phyloP scores from a whole-genome alignment of 805 yeast species.

The Hyphopichia homilentoma region DNA sequence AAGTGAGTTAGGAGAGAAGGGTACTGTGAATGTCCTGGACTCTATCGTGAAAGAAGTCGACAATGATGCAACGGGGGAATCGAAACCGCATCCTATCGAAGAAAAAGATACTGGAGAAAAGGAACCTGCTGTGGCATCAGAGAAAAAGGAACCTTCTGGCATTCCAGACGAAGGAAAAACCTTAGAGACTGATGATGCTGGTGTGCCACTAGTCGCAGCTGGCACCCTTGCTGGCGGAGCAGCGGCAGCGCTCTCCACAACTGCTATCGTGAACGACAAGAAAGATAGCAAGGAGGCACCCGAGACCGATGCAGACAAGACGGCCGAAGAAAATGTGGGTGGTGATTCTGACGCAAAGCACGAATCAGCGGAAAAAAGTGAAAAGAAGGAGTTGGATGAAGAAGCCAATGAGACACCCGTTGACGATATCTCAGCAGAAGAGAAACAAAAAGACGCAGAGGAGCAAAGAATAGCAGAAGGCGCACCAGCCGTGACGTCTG shows the following conservation, averaged over 20 bases:
- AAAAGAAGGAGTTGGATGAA: neutral
- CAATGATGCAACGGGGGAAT: too few species aligned
- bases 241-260: neutral
- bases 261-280: constrained; percentile 2
- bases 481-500: constrained; percentile 1
- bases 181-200: neutral
- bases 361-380: neutral
- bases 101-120: too few species aligned
- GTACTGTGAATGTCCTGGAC: too few species aligned
- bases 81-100: too few species aligned
- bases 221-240: neutral
- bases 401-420: neutral
- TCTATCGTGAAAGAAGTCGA: too few species aligned
- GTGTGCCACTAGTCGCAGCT: neutral
- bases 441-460: neutral
- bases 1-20: neutral
- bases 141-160: too few species aligned
- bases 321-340: constrained; percentile 1
- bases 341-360: neutral
- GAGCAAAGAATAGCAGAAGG: neutral
- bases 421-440: neutral
- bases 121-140: too few species aligned
- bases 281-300: neutral
- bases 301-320: too few species aligned
- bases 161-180: neutral